These are phyloP conservation scores for Trichoderma hamatum DNA, from an alignment of 2,329 filamentous ascomycete species.

Conservation along the genomic window DNA sequence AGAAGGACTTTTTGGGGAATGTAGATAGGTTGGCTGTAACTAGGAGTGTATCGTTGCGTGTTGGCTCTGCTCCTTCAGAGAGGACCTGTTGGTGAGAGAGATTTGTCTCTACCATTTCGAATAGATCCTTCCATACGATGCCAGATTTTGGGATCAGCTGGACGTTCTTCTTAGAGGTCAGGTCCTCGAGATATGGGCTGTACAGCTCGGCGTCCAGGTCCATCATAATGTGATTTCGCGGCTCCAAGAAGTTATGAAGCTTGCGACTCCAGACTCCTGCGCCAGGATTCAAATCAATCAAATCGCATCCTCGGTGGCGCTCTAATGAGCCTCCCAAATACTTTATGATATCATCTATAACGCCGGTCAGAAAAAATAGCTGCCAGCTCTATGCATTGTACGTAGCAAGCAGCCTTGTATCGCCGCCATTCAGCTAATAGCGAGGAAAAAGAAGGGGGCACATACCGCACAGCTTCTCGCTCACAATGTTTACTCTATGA, in stretches of 20 bases:
- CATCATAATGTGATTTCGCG: constrained; percentile 80
- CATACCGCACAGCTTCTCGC: constrained; percentile 54
- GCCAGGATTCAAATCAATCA: constrained; percentile 86
- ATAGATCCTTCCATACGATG: constrained; percentile 63
- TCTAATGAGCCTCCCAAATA: constrained; percentile 71
- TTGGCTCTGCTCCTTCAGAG: constrained; percentile 44
- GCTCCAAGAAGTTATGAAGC: constrained; percentile 73
- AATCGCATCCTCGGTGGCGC: constrained; percentile 75
- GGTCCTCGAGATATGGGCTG: constrained; percentile 60
- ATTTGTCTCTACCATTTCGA: constrained; percentile 52
- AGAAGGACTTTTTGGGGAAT: constrained; percentile 54
- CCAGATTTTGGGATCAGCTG: constrained; percentile 59
- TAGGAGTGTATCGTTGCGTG: constrained; percentile 73
- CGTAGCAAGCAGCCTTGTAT: no score
- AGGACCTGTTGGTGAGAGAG: constrained; percentile 58
- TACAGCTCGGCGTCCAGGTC: constrained; percentile 69
- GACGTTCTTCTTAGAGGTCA: constrained; percentile 54
- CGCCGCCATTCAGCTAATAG: background rate
- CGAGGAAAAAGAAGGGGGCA: background rate
- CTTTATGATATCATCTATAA: constrained; percentile 66
- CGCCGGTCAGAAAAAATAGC: background rate
- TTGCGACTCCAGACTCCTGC: constrained; percentile 76
- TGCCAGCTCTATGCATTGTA: background rate
- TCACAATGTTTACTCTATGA: constrained; percentile 56
- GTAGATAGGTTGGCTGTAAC: constrained; percentile 69